phyloP scores from a whole-genome alignment of 2,329 filamentous ascomycete species.

The Lachnellula suecica region DNA sequence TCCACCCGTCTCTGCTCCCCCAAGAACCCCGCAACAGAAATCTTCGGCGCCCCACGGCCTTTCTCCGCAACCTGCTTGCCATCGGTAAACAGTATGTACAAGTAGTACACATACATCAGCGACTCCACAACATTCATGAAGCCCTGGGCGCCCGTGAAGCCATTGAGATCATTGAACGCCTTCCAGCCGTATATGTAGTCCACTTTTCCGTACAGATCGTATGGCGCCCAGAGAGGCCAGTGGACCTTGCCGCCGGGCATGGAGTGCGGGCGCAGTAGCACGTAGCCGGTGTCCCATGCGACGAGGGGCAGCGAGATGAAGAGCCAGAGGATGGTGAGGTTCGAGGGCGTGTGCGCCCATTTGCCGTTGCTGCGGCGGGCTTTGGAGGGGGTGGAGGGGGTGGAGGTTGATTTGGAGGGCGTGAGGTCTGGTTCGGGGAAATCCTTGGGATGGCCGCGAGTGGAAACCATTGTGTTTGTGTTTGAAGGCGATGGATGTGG shows the following conservation, averaged over 20 bases:
- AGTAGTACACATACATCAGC: conserved; percentile 56
- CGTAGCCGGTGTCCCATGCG: conserved; percentile 65
- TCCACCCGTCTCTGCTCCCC: conserved; percentile 48
- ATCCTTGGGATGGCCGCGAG: conserved; percentile 51
- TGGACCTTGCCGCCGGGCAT: conserved; percentile 66
- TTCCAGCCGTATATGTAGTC: conserved; percentile 68
- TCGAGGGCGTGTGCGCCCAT: conserved; percentile 61
- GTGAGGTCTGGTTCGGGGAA: conserved; percentile 39
- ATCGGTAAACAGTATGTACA: conserved; percentile 49
- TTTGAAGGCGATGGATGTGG: neutral
- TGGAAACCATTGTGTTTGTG: conserved; percentile 49
- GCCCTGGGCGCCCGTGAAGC: conserved; percentile 64
- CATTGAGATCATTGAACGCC: conserved; percentile 57
- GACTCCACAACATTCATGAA: conserved; percentile 61
- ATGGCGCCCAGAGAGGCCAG: conserved; percentile 62
- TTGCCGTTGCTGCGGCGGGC: conserved; percentile 25
- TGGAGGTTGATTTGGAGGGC: conserved; percentile 27
- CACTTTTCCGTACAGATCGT: conserved; percentile 63
- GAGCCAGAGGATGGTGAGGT: conserved; percentile 60
- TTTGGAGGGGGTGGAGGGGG: conserved; percentile 10
- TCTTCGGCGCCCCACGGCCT: conserved; percentile 28
- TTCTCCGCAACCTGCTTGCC: conserved; percentile 35
- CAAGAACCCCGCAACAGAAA: conserved; percentile 40
- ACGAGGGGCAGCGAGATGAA: conserved; percentile 62
- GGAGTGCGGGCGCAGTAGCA: conserved; percentile 63